These are phyloP conservation scores for Recurvomyces mirabilis DNA, from an alignment of 495 filamentous ascomycete species.

Conservation along the genomic window DNA sequence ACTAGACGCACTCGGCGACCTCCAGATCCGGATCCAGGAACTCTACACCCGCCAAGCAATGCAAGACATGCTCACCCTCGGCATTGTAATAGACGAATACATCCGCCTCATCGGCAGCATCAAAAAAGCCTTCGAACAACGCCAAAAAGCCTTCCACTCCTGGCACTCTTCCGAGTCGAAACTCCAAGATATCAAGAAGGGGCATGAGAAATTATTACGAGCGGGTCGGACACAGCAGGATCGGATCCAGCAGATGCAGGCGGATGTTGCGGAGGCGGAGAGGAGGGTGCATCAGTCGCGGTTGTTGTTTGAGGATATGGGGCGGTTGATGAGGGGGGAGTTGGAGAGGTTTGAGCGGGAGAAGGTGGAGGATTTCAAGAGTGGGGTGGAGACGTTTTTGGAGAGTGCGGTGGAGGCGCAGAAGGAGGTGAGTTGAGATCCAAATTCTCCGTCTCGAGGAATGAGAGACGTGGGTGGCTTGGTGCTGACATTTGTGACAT, in stretches of 20 bases:
- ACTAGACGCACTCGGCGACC: conserved; percentile 77
- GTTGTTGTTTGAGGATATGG: conserved; percentile 95
- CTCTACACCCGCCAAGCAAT: conserved; percentile 94
- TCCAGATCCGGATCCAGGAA: conserved; percentile 86
- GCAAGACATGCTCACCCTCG: conserved; percentile 90
- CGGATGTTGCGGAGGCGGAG: conserved; percentile 88
- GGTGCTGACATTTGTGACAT: conserved; percentile 1
- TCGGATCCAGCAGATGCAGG: conserved; percentile 76
- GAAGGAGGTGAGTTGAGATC: conserved; percentile 67
- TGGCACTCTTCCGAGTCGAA: conserved; percentile 87
- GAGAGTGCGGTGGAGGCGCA: conserved; percentile 95
- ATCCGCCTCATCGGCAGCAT: conserved; percentile 88
- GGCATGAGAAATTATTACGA: conserved; percentile 81
- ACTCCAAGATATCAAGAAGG: conserved; percentile 69
- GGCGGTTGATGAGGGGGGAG: conserved; percentile 77
- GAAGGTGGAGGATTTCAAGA: conserved; percentile 99
- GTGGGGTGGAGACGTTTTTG: conserved; percentile 90
- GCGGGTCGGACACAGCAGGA: conserved; percentile 95
- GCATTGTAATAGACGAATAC: conserved; percentile 97
- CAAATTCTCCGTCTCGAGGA: neutral
- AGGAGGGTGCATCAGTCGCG: conserved; percentile 83
- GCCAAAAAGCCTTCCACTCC: conserved; percentile 87
- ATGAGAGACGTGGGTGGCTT: neutral
- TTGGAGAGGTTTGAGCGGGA: conserved; percentile 90
- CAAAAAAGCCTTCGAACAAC: conserved; percentile 81